phyloP scores from a whole-genome alignment of 306 rosid genomes.

The Dalbergia cultrata region DNA sequence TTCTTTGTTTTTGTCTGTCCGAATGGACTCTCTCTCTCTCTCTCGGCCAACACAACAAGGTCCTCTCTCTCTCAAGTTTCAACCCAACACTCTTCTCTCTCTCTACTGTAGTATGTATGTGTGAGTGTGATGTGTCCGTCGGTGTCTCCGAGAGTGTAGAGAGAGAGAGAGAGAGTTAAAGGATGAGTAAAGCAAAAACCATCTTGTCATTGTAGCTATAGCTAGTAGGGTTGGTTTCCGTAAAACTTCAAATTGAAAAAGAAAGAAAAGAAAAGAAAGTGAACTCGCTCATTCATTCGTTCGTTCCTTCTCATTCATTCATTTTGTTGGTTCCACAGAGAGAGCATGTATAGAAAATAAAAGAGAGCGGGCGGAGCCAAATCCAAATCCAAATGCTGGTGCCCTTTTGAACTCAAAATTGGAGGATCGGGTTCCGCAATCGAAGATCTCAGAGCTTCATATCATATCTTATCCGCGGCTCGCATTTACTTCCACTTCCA shows the following conservation, averaged over 20 bases:
- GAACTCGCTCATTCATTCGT: conserved; percentile 42
- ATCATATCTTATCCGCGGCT: conserved; percentile 43
- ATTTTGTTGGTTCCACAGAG: conserved; percentile 50
- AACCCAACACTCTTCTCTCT: neutral
- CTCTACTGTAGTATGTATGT: neutral
- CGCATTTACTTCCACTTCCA: conserved; percentile 40
- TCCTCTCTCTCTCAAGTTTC: conserved; percentile 2
- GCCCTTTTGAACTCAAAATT: conserved; percentile 57
- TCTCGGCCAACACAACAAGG: neutral
- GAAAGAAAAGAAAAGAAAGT: conserved; percentile 9
- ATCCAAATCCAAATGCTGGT: conserved; percentile 62
- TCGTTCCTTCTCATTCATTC: conserved; percentile 23
- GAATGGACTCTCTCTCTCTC: conserved; percentile 15
- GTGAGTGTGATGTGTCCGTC: neutral
- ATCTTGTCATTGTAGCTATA: conserved; percentile 63
- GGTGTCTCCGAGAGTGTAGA: conserved; percentile 53
- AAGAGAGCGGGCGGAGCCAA: conserved; percentile 2
- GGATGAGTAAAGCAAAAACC: conserved; percentile 81
- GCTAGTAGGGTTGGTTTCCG: conserved; percentile 79
- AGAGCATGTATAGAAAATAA: conserved; percentile 19
- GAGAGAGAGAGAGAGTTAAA: conserved; percentile 71
- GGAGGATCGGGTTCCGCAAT: conserved; percentile 68
- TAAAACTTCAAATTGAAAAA: conserved; percentile 47
- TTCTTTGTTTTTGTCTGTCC: conserved; percentile 41
- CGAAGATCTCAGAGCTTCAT: conserved; percentile 68